phyloP scores from a whole-genome alignment of 768 basidiomycete species.

The Phylloporus arenicola region DNA sequence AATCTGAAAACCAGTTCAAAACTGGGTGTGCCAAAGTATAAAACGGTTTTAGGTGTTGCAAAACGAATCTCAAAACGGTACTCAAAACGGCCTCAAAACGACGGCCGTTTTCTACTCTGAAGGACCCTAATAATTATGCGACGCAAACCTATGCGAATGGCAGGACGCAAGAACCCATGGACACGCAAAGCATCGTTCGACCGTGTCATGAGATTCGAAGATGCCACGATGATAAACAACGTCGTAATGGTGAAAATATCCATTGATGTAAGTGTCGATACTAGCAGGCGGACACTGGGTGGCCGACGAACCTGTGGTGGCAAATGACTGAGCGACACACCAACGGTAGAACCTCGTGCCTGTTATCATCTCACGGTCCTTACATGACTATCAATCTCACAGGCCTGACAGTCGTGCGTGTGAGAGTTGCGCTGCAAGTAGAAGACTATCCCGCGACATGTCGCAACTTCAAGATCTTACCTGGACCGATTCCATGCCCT shows the following conservation, averaged over 20 bases:
- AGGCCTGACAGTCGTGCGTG: not conserved
- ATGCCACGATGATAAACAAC: not conserved
- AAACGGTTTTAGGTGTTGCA: no score
- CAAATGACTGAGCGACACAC: not conserved
- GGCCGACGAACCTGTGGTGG: not conserved
- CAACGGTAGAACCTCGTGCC: not conserved
- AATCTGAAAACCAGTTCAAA: no score
- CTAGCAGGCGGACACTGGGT: not conserved
- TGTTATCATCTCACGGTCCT: not conserved
- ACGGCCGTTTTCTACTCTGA: no score
- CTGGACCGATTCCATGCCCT: not conserved
- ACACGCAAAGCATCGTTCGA: not conserved
- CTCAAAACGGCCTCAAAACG: no score
- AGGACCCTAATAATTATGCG: no score
- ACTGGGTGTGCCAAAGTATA: no score
- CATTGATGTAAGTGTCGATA: not conserved
- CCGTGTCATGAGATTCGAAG: not conserved
- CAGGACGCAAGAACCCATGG: not conserved
- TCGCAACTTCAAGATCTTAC: no score
- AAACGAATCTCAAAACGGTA: no score
- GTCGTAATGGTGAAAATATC: not conserved
- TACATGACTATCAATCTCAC: not conserved
- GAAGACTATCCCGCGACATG: no score
- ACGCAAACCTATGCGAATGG: not conserved
- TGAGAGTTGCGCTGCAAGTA: not conserved